Conservation (phyloP, 2,329 filamentous ascomycete species). For the Pseudogymnoascus sp. region DNA sequence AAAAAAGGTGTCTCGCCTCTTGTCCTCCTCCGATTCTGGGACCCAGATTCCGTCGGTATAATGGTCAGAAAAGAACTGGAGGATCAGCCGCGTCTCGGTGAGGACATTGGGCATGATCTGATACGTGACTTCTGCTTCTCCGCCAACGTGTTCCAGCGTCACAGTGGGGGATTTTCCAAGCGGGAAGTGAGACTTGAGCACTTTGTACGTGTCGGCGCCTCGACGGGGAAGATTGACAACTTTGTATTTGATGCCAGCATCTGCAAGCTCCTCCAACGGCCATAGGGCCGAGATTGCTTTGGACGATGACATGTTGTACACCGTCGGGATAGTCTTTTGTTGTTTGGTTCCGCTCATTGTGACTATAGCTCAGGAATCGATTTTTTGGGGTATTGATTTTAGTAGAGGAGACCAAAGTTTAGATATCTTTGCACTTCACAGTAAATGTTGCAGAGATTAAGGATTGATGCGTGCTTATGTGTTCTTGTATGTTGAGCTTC, state of each 20-base stretch:
- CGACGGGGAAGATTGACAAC: conserved; percentile 21
- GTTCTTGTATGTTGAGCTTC: neutral
- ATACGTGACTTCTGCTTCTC: conserved; percentile 9
- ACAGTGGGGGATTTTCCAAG: conserved; percentile 26
- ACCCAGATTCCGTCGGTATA: conserved; percentile 21
- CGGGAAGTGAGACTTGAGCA: conserved; percentile 19
- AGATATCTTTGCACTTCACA: neutral
- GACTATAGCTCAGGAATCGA: neutral
- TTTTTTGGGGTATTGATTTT: neutral
- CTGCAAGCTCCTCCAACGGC: conserved; percentile 25
- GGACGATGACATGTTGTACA: conserved; percentile 23
- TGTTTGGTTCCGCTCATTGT: neutral
- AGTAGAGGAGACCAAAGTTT: neutral
- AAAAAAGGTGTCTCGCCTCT: conserved; percentile 21
- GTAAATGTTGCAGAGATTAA: neutral
- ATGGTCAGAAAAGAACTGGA: conserved; percentile 23
- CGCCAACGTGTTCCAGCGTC: conserved; percentile 13
- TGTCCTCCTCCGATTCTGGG: conserved; percentile 18
- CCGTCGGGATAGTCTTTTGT: conserved; percentile 19
- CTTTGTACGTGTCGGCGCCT: conserved; percentile 13
- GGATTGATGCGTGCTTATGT: neutral
- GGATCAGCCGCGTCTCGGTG: conserved; percentile 24
- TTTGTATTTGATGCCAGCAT: conserved; percentile 20
- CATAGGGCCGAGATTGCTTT: conserved; percentile 21
- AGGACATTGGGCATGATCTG: conserved; percentile 17